Percentiles rank a stretch among this genome's conserved stretches.
phyloP scores from a whole-genome alignment of 164 flowering plant species.

The Akebia trifoliata region DNA sequence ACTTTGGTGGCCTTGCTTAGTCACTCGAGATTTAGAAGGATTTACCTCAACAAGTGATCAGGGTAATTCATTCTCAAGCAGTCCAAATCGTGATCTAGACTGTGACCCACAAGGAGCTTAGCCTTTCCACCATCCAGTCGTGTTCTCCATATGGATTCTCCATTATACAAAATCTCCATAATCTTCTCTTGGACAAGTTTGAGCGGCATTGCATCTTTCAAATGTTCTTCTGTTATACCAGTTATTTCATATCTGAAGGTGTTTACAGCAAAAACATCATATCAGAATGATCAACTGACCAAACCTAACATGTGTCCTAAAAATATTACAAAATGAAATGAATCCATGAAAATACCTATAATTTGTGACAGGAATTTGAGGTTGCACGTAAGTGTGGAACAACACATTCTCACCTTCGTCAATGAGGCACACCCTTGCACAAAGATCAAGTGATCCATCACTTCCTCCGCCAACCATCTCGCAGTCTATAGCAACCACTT shows the following conservation, averaged over 20 bases:
- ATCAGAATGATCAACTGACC: background rate
- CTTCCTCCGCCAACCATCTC: conserved; percentile 85
- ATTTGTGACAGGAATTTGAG: conserved; percentile 52
- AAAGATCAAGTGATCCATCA: conserved; percentile 64
- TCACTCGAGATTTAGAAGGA: background rate
- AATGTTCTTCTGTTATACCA: conserved; percentile 56
- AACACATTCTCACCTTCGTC: conserved; percentile 65
- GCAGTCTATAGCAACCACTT: conserved; percentile 67
- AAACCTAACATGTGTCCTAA: background rate
- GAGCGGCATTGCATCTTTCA: conserved; percentile 60
- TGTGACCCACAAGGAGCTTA: conserved; percentile 69
- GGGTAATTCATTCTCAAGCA: conserved; percentile 57
- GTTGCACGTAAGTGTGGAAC: conserved; percentile 60
- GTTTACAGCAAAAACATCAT: background rate
- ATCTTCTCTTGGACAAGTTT: conserved; percentile 46
- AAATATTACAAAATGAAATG: background rate
- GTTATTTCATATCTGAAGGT: conserved; percentile 56
- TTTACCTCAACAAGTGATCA: conserved; percentile 36
- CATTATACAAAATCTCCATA: conserved; percentile 52
- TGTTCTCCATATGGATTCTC: conserved; percentile 46
- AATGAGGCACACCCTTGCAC: conserved; percentile 74
- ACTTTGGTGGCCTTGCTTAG: background rate
- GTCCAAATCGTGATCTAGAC: conserved; percentile 49
- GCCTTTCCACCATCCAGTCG: conserved; percentile 53
- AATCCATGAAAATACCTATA: conserved; percentile 51